Evolutionary conservation across 2,329 filamentous ascomycete genomes (phyloP).

Genomic region (Bipolaris zeicola): DNA sequence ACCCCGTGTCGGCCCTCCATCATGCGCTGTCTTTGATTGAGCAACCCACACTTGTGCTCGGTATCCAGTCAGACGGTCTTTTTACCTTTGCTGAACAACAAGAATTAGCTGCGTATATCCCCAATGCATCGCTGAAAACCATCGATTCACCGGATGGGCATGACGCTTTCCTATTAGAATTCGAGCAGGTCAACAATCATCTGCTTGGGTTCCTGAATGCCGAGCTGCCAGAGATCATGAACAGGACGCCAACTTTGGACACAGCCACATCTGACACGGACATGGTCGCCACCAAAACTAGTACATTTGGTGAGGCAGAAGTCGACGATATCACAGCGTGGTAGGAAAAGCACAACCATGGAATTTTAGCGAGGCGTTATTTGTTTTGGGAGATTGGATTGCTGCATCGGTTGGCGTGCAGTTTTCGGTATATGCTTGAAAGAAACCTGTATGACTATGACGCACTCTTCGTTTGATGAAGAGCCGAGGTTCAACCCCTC

Average conservation of each 20-base stretch:
- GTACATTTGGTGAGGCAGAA: conserved; percentile 93
- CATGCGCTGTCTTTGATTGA: conserved; percentile 81
- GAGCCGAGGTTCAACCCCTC: conserved; percentile 47
- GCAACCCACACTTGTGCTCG: conserved; percentile 88
- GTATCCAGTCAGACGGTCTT: conserved; percentile 92
- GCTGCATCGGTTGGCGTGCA: conserved; percentile 30
- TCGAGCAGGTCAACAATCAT: conserved; percentile 93
- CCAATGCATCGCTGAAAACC: conserved; percentile 75
- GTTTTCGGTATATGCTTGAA: conserved; percentile 48
- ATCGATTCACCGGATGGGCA: conserved; percentile 96
- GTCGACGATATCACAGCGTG: conserved; percentile 96
- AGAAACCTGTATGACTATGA: conserved; percentile 40
- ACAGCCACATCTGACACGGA: conserved; percentile 41
- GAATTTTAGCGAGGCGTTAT: conserved; percentile 37
- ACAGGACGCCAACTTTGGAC: conserved; percentile 53
- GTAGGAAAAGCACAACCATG: conserved; percentile 55
- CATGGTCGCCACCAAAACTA: conserved; percentile 76
- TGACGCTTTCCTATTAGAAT: conserved; percentile 94
- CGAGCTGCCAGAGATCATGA: conserved; percentile 88
- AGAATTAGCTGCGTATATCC: conserved; percentile 83
- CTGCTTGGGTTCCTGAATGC: conserved; percentile 83
- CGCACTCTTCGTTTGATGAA: conserved; percentile 18
- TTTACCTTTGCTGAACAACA: conserved; percentile 98
- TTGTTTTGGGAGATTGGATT: not conserved
- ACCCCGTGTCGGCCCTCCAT: conserved; percentile 60